Conservation (phyloP, 345 rosid species). For the Alliaria petiolata region DNA sequence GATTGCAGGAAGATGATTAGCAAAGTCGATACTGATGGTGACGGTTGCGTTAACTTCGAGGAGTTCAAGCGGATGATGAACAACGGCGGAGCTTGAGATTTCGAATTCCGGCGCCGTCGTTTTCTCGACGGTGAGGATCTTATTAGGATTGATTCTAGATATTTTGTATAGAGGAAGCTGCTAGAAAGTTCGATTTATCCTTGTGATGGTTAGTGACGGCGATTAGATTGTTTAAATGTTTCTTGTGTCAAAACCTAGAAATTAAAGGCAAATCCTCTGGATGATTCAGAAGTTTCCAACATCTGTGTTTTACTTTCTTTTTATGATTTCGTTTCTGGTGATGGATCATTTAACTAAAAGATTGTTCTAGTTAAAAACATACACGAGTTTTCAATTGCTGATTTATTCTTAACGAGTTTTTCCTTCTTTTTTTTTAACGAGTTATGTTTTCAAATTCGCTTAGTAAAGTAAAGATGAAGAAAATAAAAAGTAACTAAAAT, state of each 20-base stretch:
- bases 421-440: no score
- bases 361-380: no score
- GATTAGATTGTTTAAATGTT: neutral
- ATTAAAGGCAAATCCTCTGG: neutral
- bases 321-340: neutral
- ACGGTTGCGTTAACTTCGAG: conserved; percentile 84
- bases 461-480: no score
- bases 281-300: neutral
- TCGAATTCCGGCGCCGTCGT: neutral
- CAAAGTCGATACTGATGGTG: conserved; percentile 86
- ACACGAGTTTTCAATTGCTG: no score
- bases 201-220: neutral
- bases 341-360: neutral
- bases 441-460: no score
- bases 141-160: neutral
- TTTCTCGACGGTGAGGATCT: neutral
- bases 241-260: neutral
- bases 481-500: no score
- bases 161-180: neutral
- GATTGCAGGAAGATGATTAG: conserved; percentile 86
- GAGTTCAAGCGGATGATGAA: conserved; percentile 96
- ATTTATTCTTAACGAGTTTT: no score
- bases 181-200: neutral
- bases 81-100: neutral
- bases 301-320: neutral